Evolutionary conservation across 495 filamentous ascomycete genomes (phyloP), one percentile per base, ranked within the genome.

Genomic region (Penicillium manginii): DNA sequence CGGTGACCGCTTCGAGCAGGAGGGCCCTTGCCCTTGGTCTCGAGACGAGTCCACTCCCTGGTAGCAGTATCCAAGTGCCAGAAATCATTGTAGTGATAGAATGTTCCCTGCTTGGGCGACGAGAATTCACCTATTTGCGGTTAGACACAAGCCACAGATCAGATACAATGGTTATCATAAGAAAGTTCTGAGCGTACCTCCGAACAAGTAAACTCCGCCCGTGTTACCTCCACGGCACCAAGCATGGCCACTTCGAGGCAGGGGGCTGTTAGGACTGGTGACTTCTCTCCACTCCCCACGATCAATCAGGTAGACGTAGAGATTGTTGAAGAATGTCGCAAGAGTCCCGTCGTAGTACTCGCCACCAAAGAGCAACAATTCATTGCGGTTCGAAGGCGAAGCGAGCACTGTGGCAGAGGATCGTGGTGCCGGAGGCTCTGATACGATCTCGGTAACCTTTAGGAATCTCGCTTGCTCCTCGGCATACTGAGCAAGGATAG

Each of bases 31-130:
- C 90, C 90, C 78, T 96, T 97, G 50, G 77, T 80, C 70, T 98
- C 94, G 26, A 98, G 70, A 29, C 91, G 85, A 43, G 85, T 89
- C 94, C 94, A 98, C 77, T 98, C 94, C 55, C 90, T 82, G 0
- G 86, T 84, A 6, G 82, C 79, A 0, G 91, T 86, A 52, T 97
- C 91, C 35, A 97, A 85, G 31, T 90, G 82, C 94, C 94, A 98
- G 69, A 98, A 97, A 69, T 97, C 94, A 71, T 96, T 96, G 77
- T 98, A 98, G 65, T 98, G 94, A 68, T 98, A 97, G 70, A 98
- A 98, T 2, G 93, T 98, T 4, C 94, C 94, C 71, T 98, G 94
- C 66, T 97, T 98, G 1, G 94, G 94, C 9, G 81, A 87, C 2
- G 84, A 90, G 52, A 88, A 88, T 63, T 86, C 83, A 43, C 77